A percentile compares a stretch with the other conserved stretches of the same genome.
phyloP scores from a whole-genome alignment of 768 basidiomycete genomes.

The Coprinopsis sp. region DNA sequence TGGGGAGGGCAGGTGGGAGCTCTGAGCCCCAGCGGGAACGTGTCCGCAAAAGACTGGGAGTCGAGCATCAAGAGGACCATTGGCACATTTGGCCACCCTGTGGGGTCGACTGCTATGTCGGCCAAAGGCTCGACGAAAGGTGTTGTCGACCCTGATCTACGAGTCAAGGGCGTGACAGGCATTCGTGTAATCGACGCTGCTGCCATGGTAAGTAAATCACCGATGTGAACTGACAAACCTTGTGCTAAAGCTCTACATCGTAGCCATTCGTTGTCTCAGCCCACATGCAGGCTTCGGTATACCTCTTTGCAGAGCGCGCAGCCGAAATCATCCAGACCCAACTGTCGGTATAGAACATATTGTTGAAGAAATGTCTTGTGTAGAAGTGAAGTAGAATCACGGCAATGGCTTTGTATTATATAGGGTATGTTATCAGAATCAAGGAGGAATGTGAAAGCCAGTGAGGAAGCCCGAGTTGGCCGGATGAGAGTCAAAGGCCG shows the following conservation, averaged over 20 bases:
- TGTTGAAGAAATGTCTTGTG: no score
- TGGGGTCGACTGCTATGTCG: constrained; percentile 24
- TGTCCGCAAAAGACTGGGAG: no score
- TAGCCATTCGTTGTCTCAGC: constrained; percentile 22
- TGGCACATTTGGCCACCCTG: constrained; percentile 20
- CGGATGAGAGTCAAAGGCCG: no score
- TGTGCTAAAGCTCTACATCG: not conserved
- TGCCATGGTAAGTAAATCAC: constrained; percentile 20
- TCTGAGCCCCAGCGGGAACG: no score
- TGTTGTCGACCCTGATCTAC: constrained; percentile 28
- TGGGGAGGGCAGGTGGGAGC: constrained; percentile 9
- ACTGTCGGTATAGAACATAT: no score
- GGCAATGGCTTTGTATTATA: no score
- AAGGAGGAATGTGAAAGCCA: no score
- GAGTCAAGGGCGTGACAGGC: constrained; percentile 24
- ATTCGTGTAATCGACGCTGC: constrained; percentile 31
- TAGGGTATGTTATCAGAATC: no score
- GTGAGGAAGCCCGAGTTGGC: no score
- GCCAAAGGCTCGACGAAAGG: constrained; percentile 16
- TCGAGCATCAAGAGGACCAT: constrained; percentile 13
- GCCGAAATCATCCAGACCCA: constrained; percentile 28
- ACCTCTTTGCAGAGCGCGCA: constrained; percentile 27
- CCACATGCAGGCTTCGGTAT: constrained; percentile 27
- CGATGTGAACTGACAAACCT: not conserved
- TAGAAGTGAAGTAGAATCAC: no score